Evolutionary conservation across 352 stramenopile species (phyloP).

Genomic region (Phytophthora ramorum): DNA sequence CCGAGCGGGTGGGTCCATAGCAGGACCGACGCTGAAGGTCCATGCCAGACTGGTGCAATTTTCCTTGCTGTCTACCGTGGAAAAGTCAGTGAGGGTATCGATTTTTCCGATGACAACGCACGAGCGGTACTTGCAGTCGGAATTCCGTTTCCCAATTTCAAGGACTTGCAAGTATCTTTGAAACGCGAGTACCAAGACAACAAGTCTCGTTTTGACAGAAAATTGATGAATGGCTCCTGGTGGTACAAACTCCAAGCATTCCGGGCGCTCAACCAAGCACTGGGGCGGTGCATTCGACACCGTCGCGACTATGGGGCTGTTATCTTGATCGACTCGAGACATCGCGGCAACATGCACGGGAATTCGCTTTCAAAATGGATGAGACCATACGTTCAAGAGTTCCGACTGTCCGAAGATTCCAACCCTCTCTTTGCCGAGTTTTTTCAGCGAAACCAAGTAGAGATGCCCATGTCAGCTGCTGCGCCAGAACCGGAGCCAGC

Average conservation of each 20-base stretch:
- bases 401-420: conserved; percentile 56
- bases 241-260: conserved; percentile 99
- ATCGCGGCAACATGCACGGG: conserved; percentile 67
- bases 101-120: conserved; percentile 97
- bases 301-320: conserved; percentile 97
- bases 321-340: conserved; percentile 94
- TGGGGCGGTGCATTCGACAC: conserved; percentile 99
- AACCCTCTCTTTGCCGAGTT: conserved; percentile 57
- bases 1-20: conserved; percentile 25
- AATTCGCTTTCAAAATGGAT: conserved; percentile 86
- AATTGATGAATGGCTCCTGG: conserved; percentile 57
- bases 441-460: conserved; percentile 58
- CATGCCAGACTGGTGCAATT: conserved; percentile 81
- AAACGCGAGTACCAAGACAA: conserved; percentile 84
- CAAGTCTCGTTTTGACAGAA: conserved; percentile 56
- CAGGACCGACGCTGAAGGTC: conserved; percentile 4
- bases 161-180: conserved; percentile 88
- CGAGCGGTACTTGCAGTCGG: conserved; percentile 96
- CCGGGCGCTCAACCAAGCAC: conserved; percentile 98
- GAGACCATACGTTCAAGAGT: conserved; percentile 73
- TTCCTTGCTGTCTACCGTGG: conserved; percentile 98
- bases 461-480: conserved; percentile 37
- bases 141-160: conserved; percentile 96
- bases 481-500: conserved; percentile 12
- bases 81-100: conserved; percentile 98